Percentiles rank a stretch among this genome's conserved stretches.
Conservation (phyloP, 257 asterid genomes). For the Solanum sejunctum region DNA sequence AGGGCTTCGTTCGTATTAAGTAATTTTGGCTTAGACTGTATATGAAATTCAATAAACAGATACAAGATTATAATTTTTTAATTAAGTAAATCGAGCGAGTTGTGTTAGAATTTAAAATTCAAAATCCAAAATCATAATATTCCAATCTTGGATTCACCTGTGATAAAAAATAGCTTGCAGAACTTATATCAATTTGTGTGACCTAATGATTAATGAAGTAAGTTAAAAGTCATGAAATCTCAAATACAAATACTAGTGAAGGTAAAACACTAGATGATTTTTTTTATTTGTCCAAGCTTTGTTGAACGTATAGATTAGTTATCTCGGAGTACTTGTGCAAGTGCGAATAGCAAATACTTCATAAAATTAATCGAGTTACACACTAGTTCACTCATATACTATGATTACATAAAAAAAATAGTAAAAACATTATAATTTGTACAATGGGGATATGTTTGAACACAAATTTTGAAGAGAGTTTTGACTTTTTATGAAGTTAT, state of each 20-base stretch:
- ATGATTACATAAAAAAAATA: accelerated
- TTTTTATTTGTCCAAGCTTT: background rate
- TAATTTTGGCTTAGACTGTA: background rate
- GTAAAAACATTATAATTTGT: too few species aligned
- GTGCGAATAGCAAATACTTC: accelerated
- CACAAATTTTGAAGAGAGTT: background rate
- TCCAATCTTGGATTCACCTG: background rate
- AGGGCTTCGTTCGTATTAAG: background rate
- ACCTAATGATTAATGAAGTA: background rate
- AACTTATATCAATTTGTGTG: background rate
- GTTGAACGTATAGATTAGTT: too few species aligned
- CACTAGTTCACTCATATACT: background rate
- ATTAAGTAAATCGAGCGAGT: background rate
- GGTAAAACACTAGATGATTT: accelerated
- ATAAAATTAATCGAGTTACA: background rate
- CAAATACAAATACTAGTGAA: background rate
- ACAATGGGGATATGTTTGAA: background rate
- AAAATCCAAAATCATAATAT: background rate
- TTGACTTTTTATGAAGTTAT: background rate
- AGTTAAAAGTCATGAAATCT: background rate
- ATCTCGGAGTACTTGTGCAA: too few species aligned
- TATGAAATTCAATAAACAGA: background rate
- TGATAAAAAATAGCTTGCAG: background rate
- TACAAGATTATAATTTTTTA: background rate
- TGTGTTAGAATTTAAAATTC: background rate